Conservation (phyloP, 257 asterid genomes). For the Solanum chaucha region DNA sequence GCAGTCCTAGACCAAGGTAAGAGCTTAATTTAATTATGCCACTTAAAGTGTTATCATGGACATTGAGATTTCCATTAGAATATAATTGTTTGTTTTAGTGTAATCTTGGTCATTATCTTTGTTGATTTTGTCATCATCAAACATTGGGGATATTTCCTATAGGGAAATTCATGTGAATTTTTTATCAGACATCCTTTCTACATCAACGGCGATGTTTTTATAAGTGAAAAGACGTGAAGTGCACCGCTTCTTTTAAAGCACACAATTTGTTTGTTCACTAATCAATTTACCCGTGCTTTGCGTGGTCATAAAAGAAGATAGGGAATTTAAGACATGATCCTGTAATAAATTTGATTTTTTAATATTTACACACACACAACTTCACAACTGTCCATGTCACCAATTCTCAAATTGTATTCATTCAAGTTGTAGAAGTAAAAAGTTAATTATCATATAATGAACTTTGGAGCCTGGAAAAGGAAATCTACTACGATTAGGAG, state of each 20-base stretch:
- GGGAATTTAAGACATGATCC: background rate
- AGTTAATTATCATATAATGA: background rate
- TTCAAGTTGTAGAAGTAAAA: background rate
- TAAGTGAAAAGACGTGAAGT: background rate
- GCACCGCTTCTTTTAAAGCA: background rate
- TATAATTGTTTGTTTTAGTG: background rate
- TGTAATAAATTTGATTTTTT: background rate
- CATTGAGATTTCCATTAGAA: background rate
- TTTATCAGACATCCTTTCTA: background rate
- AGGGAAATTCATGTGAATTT: background rate
- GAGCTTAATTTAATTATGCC: background rate
- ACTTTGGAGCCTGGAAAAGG: background rate
- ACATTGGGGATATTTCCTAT: background rate
- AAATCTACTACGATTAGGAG: background rate
- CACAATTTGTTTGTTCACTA: background rate
- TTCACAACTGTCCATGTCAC: background rate
- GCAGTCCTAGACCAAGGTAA: constrained; percentile 90
- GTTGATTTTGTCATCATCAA: background rate
- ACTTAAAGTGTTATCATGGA: background rate
- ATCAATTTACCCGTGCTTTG: background rate
- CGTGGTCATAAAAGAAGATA: background rate
- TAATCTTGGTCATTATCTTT: background rate
- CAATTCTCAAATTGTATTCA: background rate
- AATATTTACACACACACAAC: background rate
- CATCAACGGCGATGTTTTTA: background rate